These are phyloP conservation scores for Colletotrichum gloeosporioides DNA, from an alignment of 2,329 filamentous ascomycete genomes.

Conservation along the genomic window DNA sequence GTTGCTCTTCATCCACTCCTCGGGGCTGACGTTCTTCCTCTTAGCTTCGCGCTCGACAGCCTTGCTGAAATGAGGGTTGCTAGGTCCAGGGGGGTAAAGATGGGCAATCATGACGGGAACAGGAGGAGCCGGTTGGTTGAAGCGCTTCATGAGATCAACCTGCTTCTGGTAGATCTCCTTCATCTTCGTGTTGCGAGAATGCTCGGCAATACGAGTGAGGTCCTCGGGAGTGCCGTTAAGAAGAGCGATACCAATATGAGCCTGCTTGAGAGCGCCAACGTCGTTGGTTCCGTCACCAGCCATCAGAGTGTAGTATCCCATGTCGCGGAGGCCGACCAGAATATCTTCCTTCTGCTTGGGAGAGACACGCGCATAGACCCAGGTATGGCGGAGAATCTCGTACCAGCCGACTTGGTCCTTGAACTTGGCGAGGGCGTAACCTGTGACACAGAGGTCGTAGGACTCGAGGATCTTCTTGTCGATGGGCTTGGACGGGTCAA, in stretches of 20 bases:
- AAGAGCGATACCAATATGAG: conserved; percentile 94
- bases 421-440: conserved; percentile 90
- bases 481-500: conserved; percentile 82
- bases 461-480: conserved; percentile 80
- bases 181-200: conserved; percentile 94
- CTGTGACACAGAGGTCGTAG: conserved; percentile 95
- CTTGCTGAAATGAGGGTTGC: conserved; percentile 93
- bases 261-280: conserved; percentile 96
- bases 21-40: conserved; percentile 73
- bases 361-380: conserved; percentile 98
- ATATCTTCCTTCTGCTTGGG: conserved; percentile 99
- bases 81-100: conserved; percentile 87
- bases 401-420: conserved; percentile 78
- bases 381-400: conserved; percentile 84
- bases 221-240: conserved; percentile 95
- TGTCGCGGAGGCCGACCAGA: conserved; percentile 92
- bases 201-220: conserved; percentile 88
- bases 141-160: conserved; percentile 86
- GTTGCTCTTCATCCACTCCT: conserved; percentile 59
- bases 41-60: conserved; percentile 86
- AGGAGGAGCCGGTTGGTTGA: conserved; percentile 92
- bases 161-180: conserved; percentile 99
- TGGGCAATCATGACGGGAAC: conserved; percentile 93
- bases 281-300: conserved; percentile 98
- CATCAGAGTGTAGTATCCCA: conserved; percentile 98